These are phyloP conservation scores for Fusarium sp. DNA, from an alignment of 2,329 filamentous ascomycete species.

Conservation along the genomic window DNA sequence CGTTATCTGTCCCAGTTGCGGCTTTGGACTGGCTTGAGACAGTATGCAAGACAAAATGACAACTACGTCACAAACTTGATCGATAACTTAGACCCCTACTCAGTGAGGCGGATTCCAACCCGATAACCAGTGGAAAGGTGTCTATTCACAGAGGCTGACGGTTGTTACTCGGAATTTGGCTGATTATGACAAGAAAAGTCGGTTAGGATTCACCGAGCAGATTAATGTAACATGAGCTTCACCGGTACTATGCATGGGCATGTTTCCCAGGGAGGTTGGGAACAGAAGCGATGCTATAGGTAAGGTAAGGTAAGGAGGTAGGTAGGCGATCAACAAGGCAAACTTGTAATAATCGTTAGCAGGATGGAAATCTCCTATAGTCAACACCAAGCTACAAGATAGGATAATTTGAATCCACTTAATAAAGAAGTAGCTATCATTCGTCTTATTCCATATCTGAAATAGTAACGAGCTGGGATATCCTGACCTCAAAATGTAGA, in stretches of 20 bases:
- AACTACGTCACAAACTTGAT: neutral
- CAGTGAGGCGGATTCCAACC: neutral
- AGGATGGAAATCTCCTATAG: neutral
- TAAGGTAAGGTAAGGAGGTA: neutral
- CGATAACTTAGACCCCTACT: neutral
- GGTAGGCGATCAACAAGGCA: neutral
- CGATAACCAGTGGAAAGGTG: neutral
- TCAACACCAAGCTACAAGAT: neutral
- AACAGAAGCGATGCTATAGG: neutral
- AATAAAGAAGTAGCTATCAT: neutral
- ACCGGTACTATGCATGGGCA: neutral
- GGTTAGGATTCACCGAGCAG: neutral
- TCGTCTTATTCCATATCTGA: neutral
- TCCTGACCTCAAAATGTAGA: neutral
- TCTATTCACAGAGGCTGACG: neutral
- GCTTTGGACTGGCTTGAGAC: neutral
- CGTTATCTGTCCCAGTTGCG: neutral
- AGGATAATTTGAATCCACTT: neutral
- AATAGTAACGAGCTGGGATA: neutral
- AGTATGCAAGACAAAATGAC: neutral
- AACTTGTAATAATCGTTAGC: neutral
- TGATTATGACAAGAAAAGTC: neutral
- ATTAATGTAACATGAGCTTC: neutral
- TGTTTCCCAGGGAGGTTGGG: neutral
- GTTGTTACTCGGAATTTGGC: neutral